Evolutionary conservation across 2,329 filamentous ascomycete species (phyloP).

Genomic region (Penicillium griseofulvum): DNA sequence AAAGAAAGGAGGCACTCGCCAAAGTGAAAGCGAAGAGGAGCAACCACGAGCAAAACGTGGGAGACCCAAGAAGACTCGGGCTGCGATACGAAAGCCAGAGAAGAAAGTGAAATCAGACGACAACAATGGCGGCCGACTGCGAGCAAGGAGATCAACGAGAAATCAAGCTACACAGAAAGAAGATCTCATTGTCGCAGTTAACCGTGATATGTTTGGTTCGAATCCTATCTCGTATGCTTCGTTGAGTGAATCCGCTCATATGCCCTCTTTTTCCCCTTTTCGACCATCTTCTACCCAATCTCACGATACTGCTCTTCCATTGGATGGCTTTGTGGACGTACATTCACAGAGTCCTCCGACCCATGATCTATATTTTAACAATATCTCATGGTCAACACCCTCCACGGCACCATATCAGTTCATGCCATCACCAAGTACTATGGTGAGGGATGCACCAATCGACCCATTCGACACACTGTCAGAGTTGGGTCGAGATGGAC

Average conservation of each 20-base stretch:
- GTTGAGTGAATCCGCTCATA: neutral
- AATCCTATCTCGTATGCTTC: neutral
- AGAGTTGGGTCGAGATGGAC: conserved; percentile 30
- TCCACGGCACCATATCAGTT: conserved; percentile 17
- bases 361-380: conserved; percentile 10
- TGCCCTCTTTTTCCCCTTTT: neutral
- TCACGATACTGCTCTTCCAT: neutral
- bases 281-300: conserved; percentile 1
- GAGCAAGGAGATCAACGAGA: neutral
- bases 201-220: neutral
- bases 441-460: conserved; percentile 38
- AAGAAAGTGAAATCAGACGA: conserved; percentile 1
- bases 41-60: conserved; percentile 10
- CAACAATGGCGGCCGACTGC: neutral
- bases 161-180: neutral
- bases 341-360: conserved; percentile 9
- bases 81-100: conserved; percentile 3
- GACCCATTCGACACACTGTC: conserved; percentile 41
- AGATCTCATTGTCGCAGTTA: neutral
- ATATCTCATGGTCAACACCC: conserved; percentile 14
- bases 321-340: neutral
- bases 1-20: conserved; percentile 25
- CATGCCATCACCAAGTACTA: conserved; percentile 29
- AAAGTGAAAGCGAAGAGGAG: conserved; percentile 20
- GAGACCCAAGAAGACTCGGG: conserved; percentile 12